Evolutionary conservation across 2,329 filamentous ascomycete genomes (phyloP).

Genomic region (Xylogone sp.): DNA sequence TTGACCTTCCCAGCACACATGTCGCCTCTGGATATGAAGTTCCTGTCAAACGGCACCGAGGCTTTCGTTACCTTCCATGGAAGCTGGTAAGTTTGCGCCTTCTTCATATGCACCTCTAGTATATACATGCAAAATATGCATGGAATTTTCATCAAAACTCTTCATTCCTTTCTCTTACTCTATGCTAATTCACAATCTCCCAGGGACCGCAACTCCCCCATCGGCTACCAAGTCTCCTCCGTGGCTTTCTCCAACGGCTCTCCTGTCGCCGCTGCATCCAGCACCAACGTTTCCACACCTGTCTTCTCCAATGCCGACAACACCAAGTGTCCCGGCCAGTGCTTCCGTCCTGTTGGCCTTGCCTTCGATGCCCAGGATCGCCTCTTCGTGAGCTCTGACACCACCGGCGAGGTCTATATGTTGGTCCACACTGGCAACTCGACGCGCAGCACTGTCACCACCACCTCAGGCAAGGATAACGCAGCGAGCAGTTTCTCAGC

Average conservation of each 20-base stretch:
- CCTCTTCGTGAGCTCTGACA: slow-evolving; percentile 60
- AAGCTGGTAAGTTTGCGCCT: slow-evolving; percentile 48
- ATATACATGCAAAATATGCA: not conserved
- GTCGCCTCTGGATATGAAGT: slow-evolving; percentile 69
- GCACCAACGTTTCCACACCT: slow-evolving; percentile 43
- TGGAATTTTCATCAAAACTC: slow-evolving; percentile 24
- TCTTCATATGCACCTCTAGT: not conserved
- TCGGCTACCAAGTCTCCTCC: slow-evolving; percentile 43
- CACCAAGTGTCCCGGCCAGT: slow-evolving; percentile 48
- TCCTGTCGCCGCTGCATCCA: slow-evolving; percentile 34
- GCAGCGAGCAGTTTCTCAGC: not conserved
- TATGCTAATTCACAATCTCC: slow-evolving; percentile 3
- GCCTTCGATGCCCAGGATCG: slow-evolving; percentile 49
- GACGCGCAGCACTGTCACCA: slow-evolving; percentile 4
- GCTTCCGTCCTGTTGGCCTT: slow-evolving; percentile 61
- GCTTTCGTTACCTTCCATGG: slow-evolving; percentile 71
- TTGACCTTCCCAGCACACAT: slow-evolving; percentile 64
- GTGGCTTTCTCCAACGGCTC: no score
- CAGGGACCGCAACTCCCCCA: slow-evolving; percentile 51
- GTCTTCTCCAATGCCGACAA: slow-evolving; percentile 54
- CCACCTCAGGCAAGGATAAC: not conserved
- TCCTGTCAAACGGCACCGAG: slow-evolving; percentile 51
- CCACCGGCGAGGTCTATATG: slow-evolving; percentile 63
- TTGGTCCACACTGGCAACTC: slow-evolving; percentile 26
- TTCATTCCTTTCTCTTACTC: slow-evolving; percentile 12